phyloP scores from a whole-genome alignment of 2,329 filamentous ascomycete species.

The Phyllosticta capitalensis region DNA sequence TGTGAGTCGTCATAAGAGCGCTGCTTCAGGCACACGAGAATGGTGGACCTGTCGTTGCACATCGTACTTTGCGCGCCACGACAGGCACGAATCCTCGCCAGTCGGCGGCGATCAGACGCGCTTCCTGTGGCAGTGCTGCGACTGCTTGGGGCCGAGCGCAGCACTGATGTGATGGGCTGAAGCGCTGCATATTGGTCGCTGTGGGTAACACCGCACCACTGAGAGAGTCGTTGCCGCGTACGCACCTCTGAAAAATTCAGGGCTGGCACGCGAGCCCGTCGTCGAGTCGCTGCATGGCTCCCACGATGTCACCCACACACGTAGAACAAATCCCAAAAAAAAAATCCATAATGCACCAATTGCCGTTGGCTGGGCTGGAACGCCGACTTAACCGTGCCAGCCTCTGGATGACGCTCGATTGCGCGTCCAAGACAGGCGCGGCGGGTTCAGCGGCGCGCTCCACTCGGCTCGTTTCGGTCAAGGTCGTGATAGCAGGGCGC shows the following conservation, averaged over 20 bases:
- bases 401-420: slow-evolving; percentile 6
- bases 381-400: background rate
- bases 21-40: background rate
- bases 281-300: background rate
- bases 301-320: background rate
- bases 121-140: background rate
- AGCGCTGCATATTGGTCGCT: background rate
- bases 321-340: background rate
- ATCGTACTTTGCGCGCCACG: background rate
- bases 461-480: slow-evolving; percentile 12
- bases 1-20: background rate
- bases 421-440: slow-evolving; percentile 8
- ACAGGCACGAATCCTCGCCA: background rate
- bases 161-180: background rate
- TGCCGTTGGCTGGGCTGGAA: background rate
- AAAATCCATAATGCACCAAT: background rate
- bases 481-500: background rate
- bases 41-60: background rate
- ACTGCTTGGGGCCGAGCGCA: background rate
- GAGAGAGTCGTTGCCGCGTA: background rate
- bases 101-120: background rate
- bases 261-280: too few species aligned
- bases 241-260: background rate
- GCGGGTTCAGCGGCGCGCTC: slow-evolving; percentile 7
- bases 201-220: background rate